Base-by-base conservation (phyloP, 768 basidiomycete genomes). In the Leccinum uliginosum region DNA sequence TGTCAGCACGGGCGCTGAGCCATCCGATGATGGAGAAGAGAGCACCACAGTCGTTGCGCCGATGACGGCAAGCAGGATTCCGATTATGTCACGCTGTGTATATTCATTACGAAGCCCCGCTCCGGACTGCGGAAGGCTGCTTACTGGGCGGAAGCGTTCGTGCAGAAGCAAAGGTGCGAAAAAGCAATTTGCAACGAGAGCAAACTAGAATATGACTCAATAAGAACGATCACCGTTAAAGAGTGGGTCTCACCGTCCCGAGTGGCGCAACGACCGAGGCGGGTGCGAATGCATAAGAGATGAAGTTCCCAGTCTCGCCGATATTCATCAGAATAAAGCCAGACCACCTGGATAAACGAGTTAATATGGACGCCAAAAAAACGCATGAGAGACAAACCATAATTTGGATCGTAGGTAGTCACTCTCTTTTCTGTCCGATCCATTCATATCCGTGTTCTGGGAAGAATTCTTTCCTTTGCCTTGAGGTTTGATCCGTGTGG, bases 11-110 rank as follows among this genome's bases (percentile, higher is more conserved):
- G 72, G 71, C 48, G 60, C 66, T 59, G 83, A 78, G 35, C 81
- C 80, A 58, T 91, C 83, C 6, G 89, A 85, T 10, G 85, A 75
- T 69, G 91, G 82, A 59, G 89, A 77, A 58, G 89, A 83, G 58
- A 93, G 75, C 14, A 98, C 95, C n/a, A 99, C 92, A 0, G 93
- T 96, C 9, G 91, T 83, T 1, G 94, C 94, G 17, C 96, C 96
- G 12, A 95, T 70, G 35, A 97, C 79, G 34, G 94, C 90, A 54
- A 98, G 80, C 0, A 79, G 53, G 45, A 97, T 85, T 24, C 93
- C 91, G 29, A 91, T 65, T 32, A 93, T 75, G 67, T 93, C 92
- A 43, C 84, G 83, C 89, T 91, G 56, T 21, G 52, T 32, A 24
- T 34, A 51, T 17, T 58, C 29, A 52, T 66, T 48, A 71, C 30